These are phyloP conservation scores for Hypoxylon trugodes DNA, from an alignment of 495 filamentous ascomycete species.

Conservation along the genomic window DNA sequence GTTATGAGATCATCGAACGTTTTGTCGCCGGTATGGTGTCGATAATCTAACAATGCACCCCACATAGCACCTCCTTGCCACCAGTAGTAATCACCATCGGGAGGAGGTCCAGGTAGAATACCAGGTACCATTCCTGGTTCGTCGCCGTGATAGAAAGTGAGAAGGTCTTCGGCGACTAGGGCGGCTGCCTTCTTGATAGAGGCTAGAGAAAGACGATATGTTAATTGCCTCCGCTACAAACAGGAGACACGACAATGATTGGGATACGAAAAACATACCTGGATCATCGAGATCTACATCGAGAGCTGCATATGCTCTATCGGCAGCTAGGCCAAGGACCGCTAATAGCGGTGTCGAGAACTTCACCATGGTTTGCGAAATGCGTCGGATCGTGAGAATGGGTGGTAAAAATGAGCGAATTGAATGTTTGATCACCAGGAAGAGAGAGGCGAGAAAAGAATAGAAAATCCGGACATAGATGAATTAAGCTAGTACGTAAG, in stretches of 20 bases:
- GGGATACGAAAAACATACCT: constrained; percentile 38
- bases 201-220: constrained; percentile 43
- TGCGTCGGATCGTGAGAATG: neutral
- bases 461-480: neutral
- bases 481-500: constrained; percentile 2
- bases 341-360: constrained; percentile 41
- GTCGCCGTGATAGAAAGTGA: constrained; percentile 71
- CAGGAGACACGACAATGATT: too few relatives aligned
- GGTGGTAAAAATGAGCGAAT: constrained; percentile 8
- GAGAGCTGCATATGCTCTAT: constrained; percentile 38
- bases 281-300: constrained; percentile 48
- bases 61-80: constrained; percentile 76
- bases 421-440: constrained; percentile 10
- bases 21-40: constrained; percentile 62
- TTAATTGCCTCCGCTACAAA: constrained; percentile 14
- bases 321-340: constrained; percentile 31
- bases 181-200: constrained; percentile 69
- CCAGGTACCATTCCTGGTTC: constrained; percentile 65
- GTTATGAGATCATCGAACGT: constrained; percentile 62
- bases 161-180: constrained; percentile 69
- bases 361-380: constrained; percentile 36
- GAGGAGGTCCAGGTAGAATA: constrained; percentile 59
- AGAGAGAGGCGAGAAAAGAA: constrained; percentile 7
- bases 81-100: constrained; percentile 70
- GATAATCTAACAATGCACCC: constrained; percentile 68